Conservation (phyloP, 768 basidiomycete species). For the Psilocybe cyanescens region DNA sequence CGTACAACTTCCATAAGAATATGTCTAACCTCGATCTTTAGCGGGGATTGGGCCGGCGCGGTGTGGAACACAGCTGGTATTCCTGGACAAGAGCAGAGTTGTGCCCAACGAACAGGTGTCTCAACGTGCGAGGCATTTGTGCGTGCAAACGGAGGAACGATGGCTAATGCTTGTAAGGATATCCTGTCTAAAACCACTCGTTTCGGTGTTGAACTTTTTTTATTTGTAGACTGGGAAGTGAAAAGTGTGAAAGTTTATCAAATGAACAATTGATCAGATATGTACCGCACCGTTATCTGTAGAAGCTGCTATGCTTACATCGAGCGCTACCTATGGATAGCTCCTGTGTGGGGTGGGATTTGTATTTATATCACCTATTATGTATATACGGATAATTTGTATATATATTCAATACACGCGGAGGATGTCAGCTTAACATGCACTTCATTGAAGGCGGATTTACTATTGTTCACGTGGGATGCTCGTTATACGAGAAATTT, state of each 20-base stretch:
- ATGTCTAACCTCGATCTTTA: conserved; percentile 22
- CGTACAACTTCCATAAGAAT: not conserved
- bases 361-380: not conserved
- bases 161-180: conserved; percentile 78
- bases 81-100: conserved; percentile 87
- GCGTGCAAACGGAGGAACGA: conserved; percentile 67
- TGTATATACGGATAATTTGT: not conserved
- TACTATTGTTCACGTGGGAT: not conserved
- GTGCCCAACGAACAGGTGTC: conserved; percentile 81
- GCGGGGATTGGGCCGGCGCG: conserved; percentile 88
- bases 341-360: not conserved
- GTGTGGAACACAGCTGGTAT: conserved; percentile 77
- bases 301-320: conserved; percentile 12
- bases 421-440: not conserved
- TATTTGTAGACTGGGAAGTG: conserved; percentile 77
- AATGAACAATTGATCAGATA: not conserved
- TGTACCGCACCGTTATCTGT: not conserved
- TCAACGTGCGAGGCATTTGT: conserved; percentile 83
- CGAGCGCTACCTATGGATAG: not conserved
- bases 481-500: not conserved
- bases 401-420: not conserved
- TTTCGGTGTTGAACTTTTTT: conserved; percentile 5
- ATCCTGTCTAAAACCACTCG: not conserved
- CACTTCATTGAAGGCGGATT: not conserved
- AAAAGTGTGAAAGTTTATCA: conserved; percentile 77